These are phyloP conservation scores for Neodidymelliopsis sp. DNA, from an alignment of 2,329 filamentous ascomycete genomes.

Conservation along the genomic window DNA sequence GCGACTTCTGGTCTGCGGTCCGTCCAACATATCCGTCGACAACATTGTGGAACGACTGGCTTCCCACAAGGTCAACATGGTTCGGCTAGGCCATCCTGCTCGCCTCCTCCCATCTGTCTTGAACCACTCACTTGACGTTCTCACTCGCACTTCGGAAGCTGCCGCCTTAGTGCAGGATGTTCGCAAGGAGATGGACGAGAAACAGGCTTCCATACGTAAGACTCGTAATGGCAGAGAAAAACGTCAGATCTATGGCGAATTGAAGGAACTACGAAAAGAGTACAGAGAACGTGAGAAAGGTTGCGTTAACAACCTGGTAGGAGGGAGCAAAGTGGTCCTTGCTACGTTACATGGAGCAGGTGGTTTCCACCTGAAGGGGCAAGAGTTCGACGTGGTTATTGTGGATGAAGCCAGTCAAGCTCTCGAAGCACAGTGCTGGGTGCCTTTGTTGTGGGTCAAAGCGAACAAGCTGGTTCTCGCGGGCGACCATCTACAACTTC, in stretches of 20 bases:
- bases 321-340: conserved; percentile 83
- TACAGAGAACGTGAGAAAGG: conserved; percentile 83
- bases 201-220: conserved; percentile 88
- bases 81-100: conserved; percentile 91
- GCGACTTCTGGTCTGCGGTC: conserved; percentile 90
- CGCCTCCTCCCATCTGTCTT: conserved; percentile 87
- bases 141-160: conserved; percentile 89
- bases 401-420: conserved; percentile 97
- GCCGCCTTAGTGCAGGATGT: conserved; percentile 90
- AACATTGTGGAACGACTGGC: conserved; percentile 95
- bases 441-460: conserved; percentile 75
- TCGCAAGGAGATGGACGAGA: conserved; percentile 88
- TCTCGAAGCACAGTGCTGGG: conserved; percentile 96
- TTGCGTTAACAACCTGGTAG: conserved; percentile 79
- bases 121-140: conserved; percentile 86
- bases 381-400: conserved; percentile 90
- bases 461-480: conserved; percentile 86
- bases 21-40: conserved; percentile 96
- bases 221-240: conserved; percentile 81
- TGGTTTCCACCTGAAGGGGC: conserved; percentile 78
- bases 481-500: conserved; percentile 92
- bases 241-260: conserved; percentile 80
- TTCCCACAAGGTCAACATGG: conserved; percentile 82
- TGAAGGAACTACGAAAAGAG: conserved; percentile 86
- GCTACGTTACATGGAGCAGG: conserved; percentile 93